phyloP scores from a whole-genome alignment of 2,329 filamentous ascomycete species.

The Ophiostoma pallidulum region DNA sequence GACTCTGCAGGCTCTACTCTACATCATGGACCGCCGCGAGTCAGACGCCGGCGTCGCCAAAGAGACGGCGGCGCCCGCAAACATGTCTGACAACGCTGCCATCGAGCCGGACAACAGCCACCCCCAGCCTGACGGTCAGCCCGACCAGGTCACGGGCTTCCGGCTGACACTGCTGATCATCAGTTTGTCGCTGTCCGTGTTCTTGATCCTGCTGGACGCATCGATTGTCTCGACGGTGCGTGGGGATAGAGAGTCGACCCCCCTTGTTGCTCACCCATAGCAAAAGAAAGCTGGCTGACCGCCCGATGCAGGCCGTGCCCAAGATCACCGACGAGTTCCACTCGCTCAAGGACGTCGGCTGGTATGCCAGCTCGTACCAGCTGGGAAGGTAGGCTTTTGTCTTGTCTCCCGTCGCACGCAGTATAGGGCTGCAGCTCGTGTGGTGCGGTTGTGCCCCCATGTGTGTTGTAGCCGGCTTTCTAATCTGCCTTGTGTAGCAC shows the following conservation, averaged over 20 bases:
- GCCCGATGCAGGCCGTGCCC: slow-evolving; percentile 13
- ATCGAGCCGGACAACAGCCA: not conserved
- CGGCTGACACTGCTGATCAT: slow-evolving; percentile 10
- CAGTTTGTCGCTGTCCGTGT: slow-evolving; percentile 12
- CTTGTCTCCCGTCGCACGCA: no score
- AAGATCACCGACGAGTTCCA: slow-evolving; percentile 18
- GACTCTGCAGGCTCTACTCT: no score
- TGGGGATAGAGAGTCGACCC: not conserved
- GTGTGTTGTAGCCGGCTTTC: no score
- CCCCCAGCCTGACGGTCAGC: not conserved
- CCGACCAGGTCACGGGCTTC: slow-evolving; percentile 10
- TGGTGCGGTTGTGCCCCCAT: no score
- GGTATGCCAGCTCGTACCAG: slow-evolving; percentile 18
- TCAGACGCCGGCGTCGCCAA: no score
- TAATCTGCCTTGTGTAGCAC: slow-evolving; percentile 25
- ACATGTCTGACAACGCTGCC: not conserved
- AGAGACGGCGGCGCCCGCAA: no score
- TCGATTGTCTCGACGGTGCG: slow-evolving; percentile 17
- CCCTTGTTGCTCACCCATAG: not conserved
- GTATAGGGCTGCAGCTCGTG: no score
- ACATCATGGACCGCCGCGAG: no score
- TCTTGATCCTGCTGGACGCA: slow-evolving; percentile 18
- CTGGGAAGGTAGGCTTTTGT: slow-evolving; percentile 14
- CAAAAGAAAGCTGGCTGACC: not conserved
- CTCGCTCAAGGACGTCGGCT: slow-evolving; percentile 15